Base-by-base conservation (phyloP, 1,284 basidiomycete species). In the Cryptococcus maquisensis region DNA sequence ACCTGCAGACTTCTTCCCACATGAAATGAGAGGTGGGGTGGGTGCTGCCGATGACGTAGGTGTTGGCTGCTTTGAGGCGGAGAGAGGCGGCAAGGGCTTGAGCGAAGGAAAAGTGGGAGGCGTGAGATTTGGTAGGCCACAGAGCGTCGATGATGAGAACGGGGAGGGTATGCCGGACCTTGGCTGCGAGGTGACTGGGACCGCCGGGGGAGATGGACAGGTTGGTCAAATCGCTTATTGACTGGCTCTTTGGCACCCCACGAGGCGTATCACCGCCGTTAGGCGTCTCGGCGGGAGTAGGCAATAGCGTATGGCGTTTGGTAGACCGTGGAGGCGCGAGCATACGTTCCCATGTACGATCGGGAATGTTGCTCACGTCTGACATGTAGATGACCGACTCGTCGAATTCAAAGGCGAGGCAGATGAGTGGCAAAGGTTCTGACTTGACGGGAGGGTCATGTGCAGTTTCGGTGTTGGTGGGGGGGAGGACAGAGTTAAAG, bases 21-120 rank as follows among this genome's bases (percentile, higher is more conserved):
- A 72, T 68, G 44, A 60, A 71, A 57, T 78, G 75, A 13, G 72
- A 66, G 12, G 67, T 66, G 3, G 74, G 75, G 55, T 78, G 76
- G 1, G 73, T 67, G 47, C 72, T 71, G 18, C 74, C 76, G 13
- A 74, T 57, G 21, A 74, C 51, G 49, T 70, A 73, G n/a, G 76
- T 77, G 38, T 60, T 62, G 6, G 41, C 16, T 3, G 76, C 62
- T 32, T 65, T 58, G 26, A 77, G 51, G 5, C 67, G 60, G 21
- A 72, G 56, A 12, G 72, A 62, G 24, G 69, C 62, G 5, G 49
- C 51, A 38, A 77, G 61, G 3, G 75, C 72, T 56, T 76, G 66
- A 4, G 64, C 50, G 54, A 76, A 65, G 18, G 67, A 69, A 44
- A 73, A 71, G 56, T 78, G 76, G 3, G 70, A 73, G 3, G 65